Evolutionary conservation across 805 yeast genomes (phyloP).

Genomic region (Nakazawaea molendinolei): DNA sequence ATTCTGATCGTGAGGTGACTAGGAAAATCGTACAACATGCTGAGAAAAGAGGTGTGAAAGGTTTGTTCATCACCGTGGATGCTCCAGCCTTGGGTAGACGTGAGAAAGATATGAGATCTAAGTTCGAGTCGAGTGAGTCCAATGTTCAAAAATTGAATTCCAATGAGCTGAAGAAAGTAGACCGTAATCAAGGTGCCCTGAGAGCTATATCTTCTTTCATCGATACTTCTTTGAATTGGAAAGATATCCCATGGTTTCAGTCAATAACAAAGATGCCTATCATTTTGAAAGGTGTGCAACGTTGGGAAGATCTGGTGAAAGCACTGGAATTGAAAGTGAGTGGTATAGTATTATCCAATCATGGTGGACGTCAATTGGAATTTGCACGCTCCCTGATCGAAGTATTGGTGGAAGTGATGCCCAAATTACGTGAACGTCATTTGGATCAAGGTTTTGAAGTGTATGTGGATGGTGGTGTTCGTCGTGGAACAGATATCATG

Average conservation of each 20-base stretch:
- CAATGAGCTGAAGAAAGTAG: constrained; percentile 40
- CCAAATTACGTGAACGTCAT: constrained; percentile 37
- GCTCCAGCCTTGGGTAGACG: constrained; percentile 90
- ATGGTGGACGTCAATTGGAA: constrained; percentile 88
- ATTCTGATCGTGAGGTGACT: constrained; percentile 64
- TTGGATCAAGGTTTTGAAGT: constrained; percentile 48
- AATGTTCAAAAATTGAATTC: constrained; percentile 26
- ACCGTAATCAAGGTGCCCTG: constrained; percentile 76
- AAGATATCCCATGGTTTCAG: constrained; percentile 52
- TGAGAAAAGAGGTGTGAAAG: constrained; percentile 68
- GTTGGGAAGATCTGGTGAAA: constrained; percentile 67
- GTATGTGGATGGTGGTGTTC: constrained; percentile 62
- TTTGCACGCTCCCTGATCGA: constrained; percentile 74
- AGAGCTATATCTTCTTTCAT: constrained; percentile 82
- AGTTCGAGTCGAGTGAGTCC: constrained; percentile 39
- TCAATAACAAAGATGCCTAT: constrained; percentile 57
- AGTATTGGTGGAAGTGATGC: constrained; percentile 65
- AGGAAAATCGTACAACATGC: constrained; percentile 60
- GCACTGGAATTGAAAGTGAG: constrained; percentile 69
- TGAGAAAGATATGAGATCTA: constrained; percentile 78
- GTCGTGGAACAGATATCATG: constrained; percentile 60
- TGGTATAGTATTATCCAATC: constrained; percentile 82
- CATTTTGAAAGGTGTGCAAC: constrained; percentile 77
- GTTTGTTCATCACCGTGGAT: constrained; percentile 84
- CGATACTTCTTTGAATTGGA: constrained; percentile 61